Evolutionary conservation across 176 grass and related monocot species (phyloP), one percentile per base, ranked within the genome.

Genomic region (Hordeum vulgare): DNA sequence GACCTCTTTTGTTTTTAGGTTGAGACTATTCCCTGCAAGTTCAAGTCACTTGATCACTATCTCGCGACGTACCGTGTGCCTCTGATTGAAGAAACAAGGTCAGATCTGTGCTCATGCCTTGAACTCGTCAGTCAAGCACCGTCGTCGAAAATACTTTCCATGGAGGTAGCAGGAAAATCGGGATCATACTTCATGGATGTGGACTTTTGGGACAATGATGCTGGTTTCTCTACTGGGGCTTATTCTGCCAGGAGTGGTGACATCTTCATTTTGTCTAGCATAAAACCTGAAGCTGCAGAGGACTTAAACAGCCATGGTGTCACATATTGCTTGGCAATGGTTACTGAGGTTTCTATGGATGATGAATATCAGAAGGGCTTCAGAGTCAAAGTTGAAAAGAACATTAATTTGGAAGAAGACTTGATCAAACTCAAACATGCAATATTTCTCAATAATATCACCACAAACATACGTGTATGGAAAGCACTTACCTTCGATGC

Each of bases 21-120:
- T 15, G 68, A 87, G 40, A 80, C 80, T 14, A 86, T 97, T 44
- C 94, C 94, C 6, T 27, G 24, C 26, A 83, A 60, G 8, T 97
- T 97, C 42, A 36, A 5, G 4, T 92, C 89, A 8, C 40, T 92
- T 2, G 76, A 71, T 0, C 33, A 80, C 18, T 97, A 97, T 69
- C 42, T 97, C 3, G 12, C 28, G 63, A 79, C 91, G 28, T 97
- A 82, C 74, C 71, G 70, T 26, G 13, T 27, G 57, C 89, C 94
- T 77, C 68, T 97, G 15, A 81, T 97, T 54, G 89, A 97, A 78
- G 91, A 97, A 85, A 97, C 91, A 76, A 84, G 91, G 31, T 82
- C 87, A 7, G 62, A 86, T 7, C 57, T 97, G 2, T 80, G 71
- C 75, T 92, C 87, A 54, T 81, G 80, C 61, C 83, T 97, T 86